These are phyloP conservation scores for Hyphopichia homilentoma DNA, from an alignment of 805 yeast species.

Conservation along the genomic window DNA sequence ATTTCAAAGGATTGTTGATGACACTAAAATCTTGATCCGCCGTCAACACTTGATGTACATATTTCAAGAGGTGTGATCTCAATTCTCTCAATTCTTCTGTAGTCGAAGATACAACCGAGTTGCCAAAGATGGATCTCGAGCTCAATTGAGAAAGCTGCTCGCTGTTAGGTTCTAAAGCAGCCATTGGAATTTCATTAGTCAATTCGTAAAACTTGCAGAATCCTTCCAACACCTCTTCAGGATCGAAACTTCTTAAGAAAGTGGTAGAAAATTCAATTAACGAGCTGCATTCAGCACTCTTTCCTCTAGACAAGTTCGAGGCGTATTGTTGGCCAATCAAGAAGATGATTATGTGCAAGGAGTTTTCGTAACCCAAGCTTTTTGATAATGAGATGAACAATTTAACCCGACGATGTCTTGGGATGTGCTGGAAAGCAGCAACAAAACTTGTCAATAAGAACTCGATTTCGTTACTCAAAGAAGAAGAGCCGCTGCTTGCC, in stretches of 20 bases:
- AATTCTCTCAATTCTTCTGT: constrained; percentile 45
- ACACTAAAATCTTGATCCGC: constrained; percentile 21
- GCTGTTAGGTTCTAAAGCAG: constrained; percentile 35
- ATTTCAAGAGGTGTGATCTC: constrained; percentile 52
- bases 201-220: constrained; percentile 47
- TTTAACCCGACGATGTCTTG: constrained; percentile 91
- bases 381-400: constrained; percentile 73
- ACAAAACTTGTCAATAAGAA: constrained; percentile 83
- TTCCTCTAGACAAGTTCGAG: constrained; percentile 43
- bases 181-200: constrained; percentile 47
- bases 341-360: constrained; percentile 71
- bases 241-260: constrained; percentile 64
- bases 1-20: constrained; percentile 31
- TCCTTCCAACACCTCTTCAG: constrained; percentile 63
- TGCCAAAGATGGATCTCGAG: constrained; percentile 60
- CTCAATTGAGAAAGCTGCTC: constrained; percentile 36
- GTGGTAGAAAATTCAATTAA: constrained; percentile 69
- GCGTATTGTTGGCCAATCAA: constrained; percentile 77
- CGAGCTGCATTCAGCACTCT: constrained; percentile 61
- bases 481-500: constrained; percentile 39
- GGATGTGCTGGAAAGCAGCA: constrained; percentile 94
- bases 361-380: constrained; percentile 64
- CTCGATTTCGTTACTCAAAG: constrained; percentile 63
- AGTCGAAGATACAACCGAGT: constrained; percentile 50
- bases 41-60: constrained; percentile 47